Base-by-base conservation (phyloP, 106 monocot species). In the Chionographis japonica region DNA sequence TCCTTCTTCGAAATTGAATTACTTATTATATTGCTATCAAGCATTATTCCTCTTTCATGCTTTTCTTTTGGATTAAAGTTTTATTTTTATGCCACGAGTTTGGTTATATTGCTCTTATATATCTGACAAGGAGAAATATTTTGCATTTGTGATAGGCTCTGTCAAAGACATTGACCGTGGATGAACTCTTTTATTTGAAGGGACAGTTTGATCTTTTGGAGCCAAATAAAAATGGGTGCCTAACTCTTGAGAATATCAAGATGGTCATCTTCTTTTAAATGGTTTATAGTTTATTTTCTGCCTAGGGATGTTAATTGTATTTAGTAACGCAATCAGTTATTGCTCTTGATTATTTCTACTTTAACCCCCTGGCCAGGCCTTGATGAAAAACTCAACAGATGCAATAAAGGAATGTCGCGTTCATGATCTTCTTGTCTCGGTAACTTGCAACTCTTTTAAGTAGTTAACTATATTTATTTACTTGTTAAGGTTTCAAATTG, bases 401-500 rank as follows among this genome's bases (percentile, higher is more conserved):
- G 85, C 85, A 52, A 86, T 83, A 85, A 92, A 88, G 80, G 92
- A 92, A 77, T 85, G 85, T 2, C 88, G 88, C 20, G 73, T 86
- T 76, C 85, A 92, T 16, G 92, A 92, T 60, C 76, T 86, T 76
- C 74, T 92, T 55, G 68, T 79, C 63, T 85, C 78, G 59, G 92
- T 92, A 85, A 40, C 50, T 65, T 1, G 54, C 59, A 12, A 27
- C 27, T 20, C 7, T 51, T 8, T 37, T 16, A 38, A 50, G 15
- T 27, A 27, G 27, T 27, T 27, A 27, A 27, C 27, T 27, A 27
- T 27, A 27, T 27, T 27, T 27, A 27, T 27, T 27, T 27, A 27
- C 27, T 27, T 27, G 27, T 27, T 27, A 27, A 27, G 27, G 27
- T 27, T 27, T 27, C 0, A 27, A 27, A 27, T 0, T 27, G 0